A percentile compares a stretch with the other conserved stretches of the same genome.
Evolutionary conservation across 2,329 filamentous ascomycete species (phyloP).

Genomic region (Diaporthe aspalathi): DNA sequence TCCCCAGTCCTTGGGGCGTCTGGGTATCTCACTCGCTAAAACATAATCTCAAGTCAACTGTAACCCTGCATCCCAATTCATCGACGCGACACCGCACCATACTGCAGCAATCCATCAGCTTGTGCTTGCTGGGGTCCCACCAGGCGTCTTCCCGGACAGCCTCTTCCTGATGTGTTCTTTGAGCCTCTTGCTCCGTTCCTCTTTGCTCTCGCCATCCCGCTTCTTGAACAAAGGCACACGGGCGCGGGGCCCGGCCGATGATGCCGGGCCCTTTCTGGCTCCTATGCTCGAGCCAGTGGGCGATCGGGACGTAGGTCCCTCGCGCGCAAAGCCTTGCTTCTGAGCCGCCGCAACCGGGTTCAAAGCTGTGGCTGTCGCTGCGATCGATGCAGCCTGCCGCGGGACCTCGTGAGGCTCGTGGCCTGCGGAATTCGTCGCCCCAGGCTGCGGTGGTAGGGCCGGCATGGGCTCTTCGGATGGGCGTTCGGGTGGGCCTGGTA

Average conservation of each 20-base stretch:
- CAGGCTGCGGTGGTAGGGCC: neutral
- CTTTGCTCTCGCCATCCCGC: slow-evolving; percentile 26
- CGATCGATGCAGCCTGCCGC: neutral
- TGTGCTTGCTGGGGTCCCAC: slow-evolving; percentile 17
- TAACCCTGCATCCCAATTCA: neutral
- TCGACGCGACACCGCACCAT: neutral
- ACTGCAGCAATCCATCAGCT: neutral
- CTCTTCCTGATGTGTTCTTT: slow-evolving; percentile 19
- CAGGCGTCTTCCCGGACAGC: neutral
- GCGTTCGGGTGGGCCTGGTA: slow-evolving; percentile 21
- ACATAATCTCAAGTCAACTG: neutral
- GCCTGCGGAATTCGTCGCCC: neutral
- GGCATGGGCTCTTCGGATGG: slow-evolving; percentile 4
- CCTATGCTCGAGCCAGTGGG: neutral
- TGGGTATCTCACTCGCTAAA: slow-evolving; percentile 13
- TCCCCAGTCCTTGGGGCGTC: neutral
- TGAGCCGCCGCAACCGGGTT: neutral
- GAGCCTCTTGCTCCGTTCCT: slow-evolving; percentile 31
- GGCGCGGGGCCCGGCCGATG: slow-evolving; percentile 13
- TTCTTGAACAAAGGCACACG: slow-evolving; percentile 4
- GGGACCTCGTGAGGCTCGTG: neutral
- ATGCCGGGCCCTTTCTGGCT: neutral
- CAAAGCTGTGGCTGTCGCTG: neutral
- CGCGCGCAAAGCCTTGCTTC: neutral
- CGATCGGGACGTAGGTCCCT: neutral